These are phyloP conservation scores for Wallemia hederae DNA, from an alignment of 1,284 basidiomycete species.

Conservation along the genomic window DNA sequence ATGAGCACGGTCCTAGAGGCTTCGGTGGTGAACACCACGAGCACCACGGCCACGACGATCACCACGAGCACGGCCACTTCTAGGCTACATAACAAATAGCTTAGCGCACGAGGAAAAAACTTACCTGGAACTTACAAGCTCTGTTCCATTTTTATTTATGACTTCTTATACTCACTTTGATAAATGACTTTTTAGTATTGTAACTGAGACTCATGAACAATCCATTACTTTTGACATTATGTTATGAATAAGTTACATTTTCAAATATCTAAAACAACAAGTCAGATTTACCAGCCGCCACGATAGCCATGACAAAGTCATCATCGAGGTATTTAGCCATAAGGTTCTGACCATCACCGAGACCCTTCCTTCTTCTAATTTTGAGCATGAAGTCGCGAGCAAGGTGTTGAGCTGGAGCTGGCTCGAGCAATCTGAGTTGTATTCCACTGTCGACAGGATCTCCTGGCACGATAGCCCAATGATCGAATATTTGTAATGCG, in stretches of 20 bases:
- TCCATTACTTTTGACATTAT: neutral
- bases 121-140: too few relatives aligned
- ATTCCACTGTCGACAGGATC: slow-evolving; percentile 90
- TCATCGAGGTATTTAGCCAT: slow-evolving; percentile 84
- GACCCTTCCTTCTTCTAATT: slow-evolving; percentile 77
- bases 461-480: slow-evolving; percentile 95
- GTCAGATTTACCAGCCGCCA: neutral
- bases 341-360: slow-evolving; percentile 59
- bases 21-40: too few relatives aligned
- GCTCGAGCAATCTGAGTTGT: slow-evolving; percentile 79
- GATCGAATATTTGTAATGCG: slow-evolving; percentile 81
- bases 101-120: too few relatives aligned
- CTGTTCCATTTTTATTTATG: too few relatives aligned
- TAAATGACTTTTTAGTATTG: too few relatives aligned
- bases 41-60: too few relatives aligned
- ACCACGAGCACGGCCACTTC: too few relatives aligned
- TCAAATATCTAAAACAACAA: neutral
- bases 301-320: slow-evolving; percentile 18
- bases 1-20: too few relatives aligned
- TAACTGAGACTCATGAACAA: too few relatives aligned
- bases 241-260: too few relatives aligned
- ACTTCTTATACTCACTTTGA: too few relatives aligned
- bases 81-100: too few relatives aligned
- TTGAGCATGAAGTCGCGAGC: slow-evolving; percentile 63
- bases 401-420: slow-evolving; percentile 64